Conservation (phyloP, 495 filamentous ascomycete genomes). For the Aspergillus saccharolyticus region DNA sequence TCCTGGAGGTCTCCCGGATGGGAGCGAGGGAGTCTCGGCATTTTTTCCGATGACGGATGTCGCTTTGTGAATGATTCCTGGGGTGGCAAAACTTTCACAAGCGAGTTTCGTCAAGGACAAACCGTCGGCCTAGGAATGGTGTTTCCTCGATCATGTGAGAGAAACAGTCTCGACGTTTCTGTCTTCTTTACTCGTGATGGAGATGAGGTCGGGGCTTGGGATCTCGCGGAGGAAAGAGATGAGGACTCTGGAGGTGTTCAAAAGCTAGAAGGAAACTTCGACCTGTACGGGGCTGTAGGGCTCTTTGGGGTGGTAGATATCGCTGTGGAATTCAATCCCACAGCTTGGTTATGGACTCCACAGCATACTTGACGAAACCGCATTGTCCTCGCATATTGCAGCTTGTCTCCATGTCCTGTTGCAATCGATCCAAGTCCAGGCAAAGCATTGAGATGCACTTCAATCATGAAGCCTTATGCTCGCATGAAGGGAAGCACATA, state of each 20-base stretch:
- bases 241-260: conserved; percentile 56
- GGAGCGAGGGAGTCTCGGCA: conserved; percentile 78
- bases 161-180: conserved; percentile 43
- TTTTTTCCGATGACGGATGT: conserved; percentile 88
- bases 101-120: conserved; percentile 48
- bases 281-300: conserved; percentile 78
- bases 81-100: conserved; percentile 72
- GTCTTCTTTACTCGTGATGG: conserved; percentile 81
- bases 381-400: background rate
- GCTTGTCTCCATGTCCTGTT: background rate
- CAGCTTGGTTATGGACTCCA: conserved; percentile 40
- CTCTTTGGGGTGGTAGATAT: conserved; percentile 67
- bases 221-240: conserved; percentile 81
- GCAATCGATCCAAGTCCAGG: background rate
- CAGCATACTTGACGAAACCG: background rate
- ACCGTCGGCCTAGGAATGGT: conserved; percentile 67
- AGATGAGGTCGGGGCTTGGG: conserved; percentile 59
- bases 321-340: conserved; percentile 60
- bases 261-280: conserved; percentile 75
- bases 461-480: background rate
- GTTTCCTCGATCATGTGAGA: conserved; percentile 39
- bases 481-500: background rate
- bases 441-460: background rate
- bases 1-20: conserved; percentile 85
- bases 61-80: conserved; percentile 80